These are phyloP conservation scores for Lasiosphaeriaceae sp. DNA, from an alignment of 495 filamentous ascomycete genomes.

Conservation along the genomic window DNA sequence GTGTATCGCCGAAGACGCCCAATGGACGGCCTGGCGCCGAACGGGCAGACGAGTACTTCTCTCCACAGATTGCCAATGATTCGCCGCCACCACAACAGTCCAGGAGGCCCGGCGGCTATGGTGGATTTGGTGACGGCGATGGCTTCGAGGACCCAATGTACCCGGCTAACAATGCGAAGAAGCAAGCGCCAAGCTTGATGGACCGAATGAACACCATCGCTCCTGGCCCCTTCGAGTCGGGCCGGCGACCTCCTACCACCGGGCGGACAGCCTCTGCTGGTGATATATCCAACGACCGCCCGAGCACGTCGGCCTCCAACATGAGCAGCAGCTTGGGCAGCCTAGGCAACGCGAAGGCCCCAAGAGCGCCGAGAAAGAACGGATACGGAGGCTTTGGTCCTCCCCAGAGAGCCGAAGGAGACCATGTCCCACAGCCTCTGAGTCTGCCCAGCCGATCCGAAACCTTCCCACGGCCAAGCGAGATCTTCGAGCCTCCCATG, in stretches of 20 bases:
- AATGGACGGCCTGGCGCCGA: slow-evolving; percentile 34
- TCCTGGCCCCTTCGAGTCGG: slow-evolving; percentile 61
- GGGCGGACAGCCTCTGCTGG: slow-evolving; percentile 15
- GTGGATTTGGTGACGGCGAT: slow-evolving; percentile 46
- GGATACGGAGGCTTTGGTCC: slow-evolving; percentile 49
- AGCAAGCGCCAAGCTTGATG: slow-evolving; percentile 47
- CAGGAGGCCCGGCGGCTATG: slow-evolving; percentile 37
- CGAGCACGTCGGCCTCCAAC: slow-evolving; percentile 40
- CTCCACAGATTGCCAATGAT: slow-evolving; percentile 34
- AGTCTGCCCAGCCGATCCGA: slow-evolving; percentile 46
- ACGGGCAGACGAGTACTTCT: slow-evolving; percentile 35
- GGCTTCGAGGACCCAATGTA: slow-evolving; percentile 41
- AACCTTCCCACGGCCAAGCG: slow-evolving; percentile 49
- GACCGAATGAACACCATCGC: slow-evolving; percentile 62
- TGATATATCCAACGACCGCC: slow-evolving; percentile 22
- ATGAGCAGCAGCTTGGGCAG: slow-evolving; percentile 36
- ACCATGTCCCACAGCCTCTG: slow-evolving; percentile 33
- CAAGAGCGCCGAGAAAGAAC: slow-evolving; percentile 41
- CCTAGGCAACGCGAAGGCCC: slow-evolving; percentile 29
- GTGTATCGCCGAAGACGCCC: slow-evolving; percentile 53
- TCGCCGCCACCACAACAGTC: slow-evolving; percentile 24
- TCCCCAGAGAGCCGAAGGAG: slow-evolving; percentile 28
- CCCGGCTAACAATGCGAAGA: slow-evolving; percentile 32
- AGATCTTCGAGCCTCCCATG: slow-evolving; percentile 30
- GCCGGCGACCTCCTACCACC: slow-evolving; percentile 24